phyloP scores from a whole-genome alignment of 1,139 yeast species.

The Blastobotrys illinoisensis region DNA sequence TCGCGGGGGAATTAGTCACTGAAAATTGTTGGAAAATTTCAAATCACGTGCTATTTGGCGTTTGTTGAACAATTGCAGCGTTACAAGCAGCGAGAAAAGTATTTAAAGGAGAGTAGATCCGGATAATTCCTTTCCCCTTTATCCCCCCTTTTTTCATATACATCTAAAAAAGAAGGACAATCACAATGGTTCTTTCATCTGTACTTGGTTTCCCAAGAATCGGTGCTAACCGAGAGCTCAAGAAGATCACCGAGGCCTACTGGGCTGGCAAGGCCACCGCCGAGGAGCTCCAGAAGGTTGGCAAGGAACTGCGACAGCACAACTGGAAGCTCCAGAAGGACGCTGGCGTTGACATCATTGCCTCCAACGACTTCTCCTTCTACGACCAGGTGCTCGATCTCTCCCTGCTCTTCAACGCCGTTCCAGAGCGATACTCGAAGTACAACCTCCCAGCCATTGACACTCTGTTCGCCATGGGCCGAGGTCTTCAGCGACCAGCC shows the following conservation, averaged over 20 bases:
- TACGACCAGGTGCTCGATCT: slow-evolving; percentile 96
- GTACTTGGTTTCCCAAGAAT: slow-evolving; percentile 99
- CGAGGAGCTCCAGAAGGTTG: slow-evolving; percentile 84
- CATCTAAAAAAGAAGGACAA: background rate
- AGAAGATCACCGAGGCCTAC: slow-evolving; percentile 97
- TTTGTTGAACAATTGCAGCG: background rate
- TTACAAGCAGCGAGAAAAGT: background rate
- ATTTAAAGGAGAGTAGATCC: background rate
- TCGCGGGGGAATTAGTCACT: background rate
- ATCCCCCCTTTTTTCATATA: background rate
- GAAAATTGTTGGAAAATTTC: background rate
- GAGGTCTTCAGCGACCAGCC: slow-evolving; percentile 98
- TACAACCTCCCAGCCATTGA: slow-evolving; percentile 85
- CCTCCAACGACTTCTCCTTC: slow-evolving; percentile 97
- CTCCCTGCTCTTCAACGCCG: slow-evolving; percentile 86
- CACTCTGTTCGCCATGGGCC: slow-evolving; percentile 97
- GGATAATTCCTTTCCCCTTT: background rate
- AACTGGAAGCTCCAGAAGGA: slow-evolving; percentile 98
- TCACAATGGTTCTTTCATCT: slow-evolving; percentile 83
- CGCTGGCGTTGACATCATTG: slow-evolving; percentile 95
- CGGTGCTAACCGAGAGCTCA: slow-evolving; percentile 96
- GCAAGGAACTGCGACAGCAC: slow-evolving; percentile 89
- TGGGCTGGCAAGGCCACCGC: slow-evolving; percentile 90
- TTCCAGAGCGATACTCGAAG: slow-evolving; percentile 96
- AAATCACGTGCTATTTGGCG: background rate